phyloP scores from a whole-genome alignment of 2,329 filamentous ascomycete species.

The Diaporthe longicolla region DNA sequence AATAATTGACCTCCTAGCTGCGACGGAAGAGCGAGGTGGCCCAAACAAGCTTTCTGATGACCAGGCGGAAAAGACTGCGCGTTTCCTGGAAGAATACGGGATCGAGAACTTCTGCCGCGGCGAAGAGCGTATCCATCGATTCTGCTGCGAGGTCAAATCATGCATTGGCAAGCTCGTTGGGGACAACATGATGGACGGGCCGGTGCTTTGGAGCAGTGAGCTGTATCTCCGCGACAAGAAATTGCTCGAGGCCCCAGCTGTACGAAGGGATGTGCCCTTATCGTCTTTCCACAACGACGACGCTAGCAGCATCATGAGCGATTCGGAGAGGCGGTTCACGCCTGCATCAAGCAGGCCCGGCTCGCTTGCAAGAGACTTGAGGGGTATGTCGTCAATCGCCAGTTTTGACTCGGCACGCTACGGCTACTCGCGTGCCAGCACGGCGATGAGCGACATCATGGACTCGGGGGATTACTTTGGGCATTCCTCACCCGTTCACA shows the following conservation, averaged over 20 bases:
- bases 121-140: conserved; percentile 94
- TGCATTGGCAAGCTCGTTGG: conserved; percentile 89
- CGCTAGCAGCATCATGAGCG: conserved; percentile 67
- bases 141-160: conserved; percentile 90
- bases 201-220: conserved; percentile 93
- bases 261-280: conserved; percentile 61
- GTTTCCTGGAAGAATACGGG: conserved; percentile 85
- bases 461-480: conserved; percentile 82
- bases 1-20: conserved; percentile 88
- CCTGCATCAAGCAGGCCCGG: conserved; percentile 60
- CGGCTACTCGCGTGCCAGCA: conserved; percentile 69
- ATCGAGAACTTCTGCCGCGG: conserved; percentile 96
- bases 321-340: conserved; percentile 65
- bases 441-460: conserved; percentile 74
- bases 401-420: conserved; percentile 79
- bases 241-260: conserved; percentile 64
- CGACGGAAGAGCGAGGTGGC: conserved; percentile 85
- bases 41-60: conserved; percentile 97
- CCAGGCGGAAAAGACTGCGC: conserved; percentile 86
- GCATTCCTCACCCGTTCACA: conserved; percentile 74
- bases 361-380: conserved; percentile 69
- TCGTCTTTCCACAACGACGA: conserved; percentile 66
- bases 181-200: conserved; percentile 85
- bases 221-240: conserved; percentile 85
- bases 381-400: conserved; percentile 75